Conservation (phyloP, 331 rosid species). For the Dryas integrifolia region DNA sequence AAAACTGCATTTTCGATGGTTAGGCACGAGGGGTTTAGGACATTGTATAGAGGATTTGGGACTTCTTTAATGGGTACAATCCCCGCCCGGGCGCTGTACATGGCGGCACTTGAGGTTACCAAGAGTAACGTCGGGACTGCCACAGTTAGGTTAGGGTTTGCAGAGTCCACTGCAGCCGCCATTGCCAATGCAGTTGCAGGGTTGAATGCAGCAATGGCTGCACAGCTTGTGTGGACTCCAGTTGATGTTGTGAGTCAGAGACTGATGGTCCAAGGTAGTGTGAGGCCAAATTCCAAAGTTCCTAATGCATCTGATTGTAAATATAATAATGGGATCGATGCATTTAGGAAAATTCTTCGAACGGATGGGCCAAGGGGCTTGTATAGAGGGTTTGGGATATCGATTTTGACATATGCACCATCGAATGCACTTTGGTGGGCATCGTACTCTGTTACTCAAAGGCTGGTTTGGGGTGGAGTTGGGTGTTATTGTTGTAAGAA, state of each 20-base stretch:
- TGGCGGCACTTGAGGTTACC: constrained; percentile 79
- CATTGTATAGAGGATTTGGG: constrained; percentile 81
- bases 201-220: constrained; percentile 70
- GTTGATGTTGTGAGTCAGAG: constrained; percentile 86
- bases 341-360: constrained; percentile 62
- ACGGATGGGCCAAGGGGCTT: constrained; percentile 70
- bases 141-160: constrained; percentile 59
- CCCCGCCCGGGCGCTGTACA: constrained; percentile 80
- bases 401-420: constrained; percentile 85
- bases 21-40: constrained; percentile 66
- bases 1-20: constrained; percentile 58
- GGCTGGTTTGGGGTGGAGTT: constrained; percentile 74
- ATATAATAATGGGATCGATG: constrained; percentile 67
- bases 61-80: constrained; percentile 80
- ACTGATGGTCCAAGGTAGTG: constrained; percentile 68
- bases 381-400: constrained; percentile 72
- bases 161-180: constrained; percentile 63
- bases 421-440: constrained; percentile 94
- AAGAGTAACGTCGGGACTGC: constrained; percentile 78
- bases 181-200: constrained; percentile 79
- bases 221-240: constrained; percentile 90
- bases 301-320: constrained; percentile 39
- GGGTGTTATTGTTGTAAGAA: constrained; percentile 52
- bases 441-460: constrained; percentile 69
- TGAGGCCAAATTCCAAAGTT: constrained; percentile 33